A percentile compares a stretch with the other conserved stretches of the same genome.
Conservation (phyloP, 352 stramenopile species). For the Globisporangium alternatum region DNA sequence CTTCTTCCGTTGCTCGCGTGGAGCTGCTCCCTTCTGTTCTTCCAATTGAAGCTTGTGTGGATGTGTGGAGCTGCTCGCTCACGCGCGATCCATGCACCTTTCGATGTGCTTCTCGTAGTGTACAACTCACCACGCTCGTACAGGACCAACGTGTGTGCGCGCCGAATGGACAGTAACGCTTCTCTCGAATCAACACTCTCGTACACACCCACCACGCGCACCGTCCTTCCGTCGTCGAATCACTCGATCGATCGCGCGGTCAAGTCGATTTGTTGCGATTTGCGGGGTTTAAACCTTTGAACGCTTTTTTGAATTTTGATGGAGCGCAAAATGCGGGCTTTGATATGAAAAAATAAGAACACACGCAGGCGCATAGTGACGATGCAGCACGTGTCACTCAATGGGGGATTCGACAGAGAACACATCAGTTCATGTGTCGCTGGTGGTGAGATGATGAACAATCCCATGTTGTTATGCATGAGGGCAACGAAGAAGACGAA, state of each 20-base stretch:
- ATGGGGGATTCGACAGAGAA: neutral
- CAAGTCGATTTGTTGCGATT: neutral
- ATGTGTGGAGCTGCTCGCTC: neutral
- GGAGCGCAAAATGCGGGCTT: neutral
- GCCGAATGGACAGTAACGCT: neutral
- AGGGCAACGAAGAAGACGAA: neutral
- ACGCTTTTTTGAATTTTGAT: slow-evolving; percentile 14
- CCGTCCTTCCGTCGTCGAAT: neutral
- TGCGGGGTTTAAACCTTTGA: slow-evolving; percentile 13
- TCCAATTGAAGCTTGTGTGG: neutral
- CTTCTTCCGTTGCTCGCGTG: neutral
- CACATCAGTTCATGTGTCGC: neutral
- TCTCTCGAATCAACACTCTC: neutral
- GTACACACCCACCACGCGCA: neutral
- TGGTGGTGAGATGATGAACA: neutral
- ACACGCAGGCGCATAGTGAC: neutral
- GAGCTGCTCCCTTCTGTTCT: neutral
- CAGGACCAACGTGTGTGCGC: neutral
- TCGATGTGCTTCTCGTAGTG: neutral
- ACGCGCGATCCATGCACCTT: neutral
- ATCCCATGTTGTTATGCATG: neutral
- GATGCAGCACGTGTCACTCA: neutral
- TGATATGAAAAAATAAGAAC: neutral
- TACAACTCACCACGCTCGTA: neutral
- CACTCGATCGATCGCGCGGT: neutral